Evolutionary conservation across 768 basidiomycete genomes (phyloP).

Genomic region (Tulasnella sp.): DNA sequence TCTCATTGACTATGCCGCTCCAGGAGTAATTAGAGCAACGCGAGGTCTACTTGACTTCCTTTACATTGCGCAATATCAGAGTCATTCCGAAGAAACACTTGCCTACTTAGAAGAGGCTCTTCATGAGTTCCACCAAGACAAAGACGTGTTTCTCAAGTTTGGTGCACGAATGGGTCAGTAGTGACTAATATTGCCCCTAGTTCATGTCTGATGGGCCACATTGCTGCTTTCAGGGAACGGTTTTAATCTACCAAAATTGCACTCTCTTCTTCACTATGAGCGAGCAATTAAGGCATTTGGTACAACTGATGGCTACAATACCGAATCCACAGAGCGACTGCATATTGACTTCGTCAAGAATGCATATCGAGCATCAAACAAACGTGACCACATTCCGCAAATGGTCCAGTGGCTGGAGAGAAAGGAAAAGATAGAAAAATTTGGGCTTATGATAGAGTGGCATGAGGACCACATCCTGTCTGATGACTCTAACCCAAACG

Average conservation of each 20-base stretch:
- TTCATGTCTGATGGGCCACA: too few relatives aligned
- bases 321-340: conserved; percentile 28
- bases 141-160: conserved; percentile 28
- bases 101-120: conserved; percentile 22
- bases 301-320: conserved; percentile 27
- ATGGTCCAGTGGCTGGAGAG: conserved; percentile 31
- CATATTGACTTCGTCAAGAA: conserved; percentile 35
- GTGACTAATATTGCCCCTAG: too few relatives aligned
- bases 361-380: conserved; percentile 26
- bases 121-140: conserved; percentile 28
- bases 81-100: conserved; percentile 26
- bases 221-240: conserved; percentile 20
- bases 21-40: conserved; percentile 18
- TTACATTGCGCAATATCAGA: conserved; percentile 28
- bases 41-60: conserved; percentile 30
- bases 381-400: conserved; percentile 28
- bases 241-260: conserved; percentile 31
- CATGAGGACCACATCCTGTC: too few relatives aligned
- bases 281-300: conserved; percentile 24
- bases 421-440: conserved; percentile 25
- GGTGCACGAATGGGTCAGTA: too few relatives aligned
- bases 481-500: too few relatives aligned
- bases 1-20: conserved; percentile 3
- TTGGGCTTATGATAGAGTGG: too few relatives aligned
- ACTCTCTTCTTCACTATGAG: conserved; percentile 24